Base-by-base conservation (phyloP, 768 basidiomycete species). In the Collybia nuda region DNA sequence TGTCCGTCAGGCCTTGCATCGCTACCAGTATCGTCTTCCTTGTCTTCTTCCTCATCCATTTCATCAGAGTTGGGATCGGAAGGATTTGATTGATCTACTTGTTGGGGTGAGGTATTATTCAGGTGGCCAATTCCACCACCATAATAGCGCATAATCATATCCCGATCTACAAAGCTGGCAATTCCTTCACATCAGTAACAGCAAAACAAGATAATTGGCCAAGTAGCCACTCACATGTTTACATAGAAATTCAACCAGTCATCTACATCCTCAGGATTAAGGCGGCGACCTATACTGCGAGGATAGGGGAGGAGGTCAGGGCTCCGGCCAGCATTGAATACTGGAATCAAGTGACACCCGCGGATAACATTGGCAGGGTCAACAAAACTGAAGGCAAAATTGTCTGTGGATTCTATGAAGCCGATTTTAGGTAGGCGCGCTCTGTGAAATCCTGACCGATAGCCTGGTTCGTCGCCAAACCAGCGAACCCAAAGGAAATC, bases 271-370 rank as follows among this genome's bases (percentile, higher is more conserved):
- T 41, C 40, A 6, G 6, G 4, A 5, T 12, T 11, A 2, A 24
- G 4, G 1, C 40, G 19, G 4, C 17, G 17, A 19, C 14, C 21
- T 21, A 14, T 6, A 41, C 18, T 22, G 14, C 17, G 40, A 8
- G 7, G 39, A n/a, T n/a, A n/a, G 3, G 24, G 24, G 18, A 41
- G 11, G 6, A 41, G 14, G 17, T 46, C 44, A 17, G 22, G 23
- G 18, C 47, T 57, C 6, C 22, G 43, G 8, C 64, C 62, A 43
- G 54, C 40, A 5, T 32, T 12, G 43, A 63, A 69, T 14, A 47
- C 63, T 0, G 67, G 67, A 14, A 67, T 63, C 2, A 69, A 28
- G 28, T 69, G 67, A 2, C 56, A 49, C n/a, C 50, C 55, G 1
- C 57, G 52, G 35, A 68, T 56, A n/a, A 68, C 61, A 2, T 47